These are phyloP conservation scores for Hypoxylon perforatum DNA, from an alignment of 495 filamentous ascomycete genomes.

Conservation along the genomic window DNA sequence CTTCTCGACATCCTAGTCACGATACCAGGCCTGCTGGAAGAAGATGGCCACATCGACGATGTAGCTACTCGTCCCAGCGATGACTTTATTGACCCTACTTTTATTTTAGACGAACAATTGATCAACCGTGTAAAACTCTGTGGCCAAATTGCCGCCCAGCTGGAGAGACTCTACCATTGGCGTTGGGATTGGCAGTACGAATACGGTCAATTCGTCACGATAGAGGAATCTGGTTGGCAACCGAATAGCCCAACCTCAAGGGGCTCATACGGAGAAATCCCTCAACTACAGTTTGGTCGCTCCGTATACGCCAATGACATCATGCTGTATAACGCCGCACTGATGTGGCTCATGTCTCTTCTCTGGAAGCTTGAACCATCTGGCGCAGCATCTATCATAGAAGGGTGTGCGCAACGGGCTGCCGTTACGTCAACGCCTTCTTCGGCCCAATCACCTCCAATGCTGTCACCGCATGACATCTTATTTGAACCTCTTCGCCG, in stretches of 20 bases:
- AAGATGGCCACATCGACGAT: constrained; percentile 13
- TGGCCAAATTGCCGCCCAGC: constrained; percentile 12
- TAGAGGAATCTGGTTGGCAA: constrained; percentile 1
- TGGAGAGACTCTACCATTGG: constrained; percentile 36
- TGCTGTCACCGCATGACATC: not conserved
- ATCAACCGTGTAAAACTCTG: constrained; percentile 6
- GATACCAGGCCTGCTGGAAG: constrained; percentile 39
- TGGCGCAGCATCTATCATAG: constrained; percentile 24
- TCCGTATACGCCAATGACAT: constrained; percentile 29
- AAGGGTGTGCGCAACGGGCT: constrained; percentile 24
- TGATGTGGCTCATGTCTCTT: constrained; percentile 38
- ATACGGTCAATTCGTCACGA: constrained; percentile 24
- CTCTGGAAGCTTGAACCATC: constrained; percentile 38
- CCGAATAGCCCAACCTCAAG: not conserved
- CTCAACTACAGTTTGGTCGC: constrained; percentile 28
- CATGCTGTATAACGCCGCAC: constrained; percentile 34
- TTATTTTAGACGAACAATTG: constrained; percentile 11
- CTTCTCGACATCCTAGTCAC: constrained; percentile 38
- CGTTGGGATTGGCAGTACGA: constrained; percentile 37
- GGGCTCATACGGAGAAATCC: not conserved
- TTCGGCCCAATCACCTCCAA: constrained; percentile 1
- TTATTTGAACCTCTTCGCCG: constrained; percentile 33
- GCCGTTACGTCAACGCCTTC: constrained; percentile 4
- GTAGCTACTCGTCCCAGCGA: not conserved
- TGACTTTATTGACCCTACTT: not conserved